These are phyloP conservation scores for Trichoderma reesei DNA, from an alignment of 495 filamentous ascomycete species.

Conservation along the genomic window DNA sequence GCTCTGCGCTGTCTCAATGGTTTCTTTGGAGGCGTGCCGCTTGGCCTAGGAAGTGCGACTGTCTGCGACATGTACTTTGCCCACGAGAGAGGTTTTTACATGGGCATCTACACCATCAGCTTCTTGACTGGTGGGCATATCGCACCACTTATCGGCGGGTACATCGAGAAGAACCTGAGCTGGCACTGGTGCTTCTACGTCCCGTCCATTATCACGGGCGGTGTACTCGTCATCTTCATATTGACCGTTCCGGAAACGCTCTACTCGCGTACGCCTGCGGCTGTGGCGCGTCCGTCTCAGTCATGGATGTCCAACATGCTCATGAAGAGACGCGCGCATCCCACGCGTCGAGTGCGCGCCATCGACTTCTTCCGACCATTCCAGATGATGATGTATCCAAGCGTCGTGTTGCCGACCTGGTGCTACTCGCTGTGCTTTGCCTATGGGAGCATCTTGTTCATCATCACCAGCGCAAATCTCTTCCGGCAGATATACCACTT, in stretches of 20 bases:
- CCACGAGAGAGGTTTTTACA: constrained; percentile 54
- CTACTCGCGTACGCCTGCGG: constrained; percentile 16
- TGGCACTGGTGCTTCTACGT: constrained; percentile 58
- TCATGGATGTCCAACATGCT: constrained; percentile 18
- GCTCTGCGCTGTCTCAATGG: constrained; percentile 51
- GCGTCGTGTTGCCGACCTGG: constrained; percentile 19
- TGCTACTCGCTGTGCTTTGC: constrained; percentile 20
- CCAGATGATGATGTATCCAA: constrained; percentile 21
- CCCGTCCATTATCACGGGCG: constrained; percentile 50
- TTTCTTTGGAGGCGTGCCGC: constrained; percentile 55
- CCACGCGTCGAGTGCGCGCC: constrained; percentile 13
- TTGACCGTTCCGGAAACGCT: constrained; percentile 33
- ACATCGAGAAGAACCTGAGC: constrained; percentile 54
- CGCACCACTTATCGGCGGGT: constrained; percentile 55
- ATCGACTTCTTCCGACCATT: constrained; percentile 21
- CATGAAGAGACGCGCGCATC: constrained; percentile 15
- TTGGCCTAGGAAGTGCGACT: constrained; percentile 50
- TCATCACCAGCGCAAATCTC: constrained; percentile 19
- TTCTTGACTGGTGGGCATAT: constrained; percentile 56
- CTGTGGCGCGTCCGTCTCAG: constrained; percentile 11
- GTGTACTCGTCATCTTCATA: constrained; percentile 48
- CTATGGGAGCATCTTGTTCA: constrained; percentile 23
- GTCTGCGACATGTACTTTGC: constrained; percentile 62
- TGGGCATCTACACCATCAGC: constrained; percentile 54
- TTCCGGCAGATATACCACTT: constrained; percentile 21